These are phyloP conservation scores for Penicillium concentricum DNA, from an alignment of 2,329 filamentous ascomycete genomes.

Conservation along the genomic window DNA sequence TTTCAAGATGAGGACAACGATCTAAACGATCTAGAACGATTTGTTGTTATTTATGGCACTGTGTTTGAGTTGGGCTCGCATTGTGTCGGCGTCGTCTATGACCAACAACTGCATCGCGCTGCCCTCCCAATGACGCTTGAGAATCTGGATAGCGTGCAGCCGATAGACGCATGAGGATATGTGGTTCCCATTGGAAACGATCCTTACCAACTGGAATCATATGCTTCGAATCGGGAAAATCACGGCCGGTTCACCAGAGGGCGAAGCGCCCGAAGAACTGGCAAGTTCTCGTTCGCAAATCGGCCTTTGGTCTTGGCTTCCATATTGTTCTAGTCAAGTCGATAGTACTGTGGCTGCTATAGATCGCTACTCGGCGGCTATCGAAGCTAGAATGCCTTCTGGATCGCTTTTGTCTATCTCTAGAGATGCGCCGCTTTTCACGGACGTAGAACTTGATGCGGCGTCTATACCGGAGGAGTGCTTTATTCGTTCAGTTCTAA, in stretches of 20 bases:
- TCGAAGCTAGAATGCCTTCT: slow-evolving; percentile 1
- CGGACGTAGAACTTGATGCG: background rate
- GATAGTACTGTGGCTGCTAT: slow-evolving; percentile 16
- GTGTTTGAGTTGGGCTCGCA: slow-evolving; percentile 10
- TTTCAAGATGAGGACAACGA: slow-evolving; percentile 8
- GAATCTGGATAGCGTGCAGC: slow-evolving; percentile 11
- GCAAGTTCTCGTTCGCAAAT: background rate
- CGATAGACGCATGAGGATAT: slow-evolving; percentile 15
- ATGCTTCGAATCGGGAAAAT: slow-evolving; percentile 15
- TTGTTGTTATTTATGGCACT: slow-evolving; percentile 16
- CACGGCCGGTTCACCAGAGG: background rate
- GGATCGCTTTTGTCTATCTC: slow-evolving; percentile 3
- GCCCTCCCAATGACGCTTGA: background rate
- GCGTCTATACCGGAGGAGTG: background rate
- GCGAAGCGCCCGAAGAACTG: background rate
- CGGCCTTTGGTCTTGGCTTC: slow-evolving; percentile 14
- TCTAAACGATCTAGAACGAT: slow-evolving; percentile 7
- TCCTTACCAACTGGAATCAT: slow-evolving; percentile 21
- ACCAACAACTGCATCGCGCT: background rate
- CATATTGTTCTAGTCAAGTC: slow-evolving; percentile 13
- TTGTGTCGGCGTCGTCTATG: slow-evolving; percentile 5
- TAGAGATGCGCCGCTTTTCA: background rate
- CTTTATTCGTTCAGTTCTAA: slow-evolving; percentile 1
- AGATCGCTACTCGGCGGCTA: slow-evolving; percentile 4
- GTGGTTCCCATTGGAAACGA: slow-evolving; percentile 19